A percentile compares a stretch with the other conserved stretches of the same genome.
Conservation (phyloP, 768 basidiomycete species). For the Pulveroboletus sp. region DNA sequence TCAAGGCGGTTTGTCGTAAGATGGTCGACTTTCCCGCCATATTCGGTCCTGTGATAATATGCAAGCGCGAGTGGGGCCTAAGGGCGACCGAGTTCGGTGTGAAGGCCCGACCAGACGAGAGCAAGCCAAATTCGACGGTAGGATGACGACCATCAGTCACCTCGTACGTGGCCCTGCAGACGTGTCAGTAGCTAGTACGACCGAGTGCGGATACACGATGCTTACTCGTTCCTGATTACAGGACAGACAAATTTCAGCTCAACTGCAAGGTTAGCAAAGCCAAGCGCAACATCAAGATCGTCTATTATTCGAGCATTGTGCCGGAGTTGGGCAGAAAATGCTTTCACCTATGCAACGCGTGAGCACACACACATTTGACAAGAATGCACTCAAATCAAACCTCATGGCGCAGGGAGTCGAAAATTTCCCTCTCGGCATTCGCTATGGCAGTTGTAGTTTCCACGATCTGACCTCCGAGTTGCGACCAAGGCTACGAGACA, state of each 20-base stretch:
- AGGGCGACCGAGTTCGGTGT: conserved; percentile 78
- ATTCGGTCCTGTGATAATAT: conserved; percentile 90
- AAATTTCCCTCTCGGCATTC: conserved; percentile 66
- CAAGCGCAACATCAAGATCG: conserved; percentile 80
- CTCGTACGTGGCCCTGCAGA: conserved; percentile 48
- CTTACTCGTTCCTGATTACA: conserved; percentile 63
- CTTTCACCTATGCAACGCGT: conserved; percentile 50
- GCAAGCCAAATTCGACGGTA: conserved; percentile 84
- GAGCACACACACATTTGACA: conserved; percentile 1
- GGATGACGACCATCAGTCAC: conserved; percentile 86
- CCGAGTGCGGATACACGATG: background rate
- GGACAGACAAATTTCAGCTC: conserved; percentile 79
- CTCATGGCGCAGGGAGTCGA: conserved; percentile 62
- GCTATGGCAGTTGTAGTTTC: conserved; percentile 50
- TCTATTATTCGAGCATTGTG: conserved; percentile 76
- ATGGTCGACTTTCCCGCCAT: conserved; percentile 95
- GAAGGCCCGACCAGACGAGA: conserved; percentile 69
- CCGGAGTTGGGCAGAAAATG: conserved; percentile 51
- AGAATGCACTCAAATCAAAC: conserved; percentile 31
- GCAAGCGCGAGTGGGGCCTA: conserved; percentile 55
- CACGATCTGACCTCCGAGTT: conserved; percentile 63
- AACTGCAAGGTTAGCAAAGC: conserved; percentile 74
- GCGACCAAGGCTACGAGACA: conserved; percentile 60
- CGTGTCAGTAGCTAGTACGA: conserved; percentile 1
- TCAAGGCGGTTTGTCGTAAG: conserved; percentile 86